phyloP scores from a whole-genome alignment of 2,329 filamentous ascomycete genomes.

The Parastagonospora avenae region DNA sequence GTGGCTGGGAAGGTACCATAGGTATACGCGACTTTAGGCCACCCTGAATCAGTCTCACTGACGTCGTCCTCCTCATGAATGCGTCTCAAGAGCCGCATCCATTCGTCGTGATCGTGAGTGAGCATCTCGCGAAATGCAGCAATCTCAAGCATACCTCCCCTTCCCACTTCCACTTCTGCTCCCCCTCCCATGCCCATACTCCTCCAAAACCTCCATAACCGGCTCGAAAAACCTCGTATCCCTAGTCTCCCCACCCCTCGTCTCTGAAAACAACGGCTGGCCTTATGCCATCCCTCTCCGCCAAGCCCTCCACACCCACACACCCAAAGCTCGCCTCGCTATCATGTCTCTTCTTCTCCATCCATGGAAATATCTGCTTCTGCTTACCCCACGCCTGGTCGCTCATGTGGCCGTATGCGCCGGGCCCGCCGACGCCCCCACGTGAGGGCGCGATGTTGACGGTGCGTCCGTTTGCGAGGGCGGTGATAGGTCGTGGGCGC shows the following conservation, averaged over 20 bases:
- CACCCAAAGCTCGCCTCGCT: conserved; percentile 30
- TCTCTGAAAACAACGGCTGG: conserved; percentile 15
- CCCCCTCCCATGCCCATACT: conserved; percentile 11
- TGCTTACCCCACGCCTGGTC: conserved; percentile 3
- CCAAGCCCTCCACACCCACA: conserved; percentile 15
- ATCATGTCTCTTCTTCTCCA: conserved; percentile 12
- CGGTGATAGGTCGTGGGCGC: conserved; percentile 17
- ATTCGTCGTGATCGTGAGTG: no score
- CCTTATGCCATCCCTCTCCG: background rate
- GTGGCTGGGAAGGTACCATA: no score
- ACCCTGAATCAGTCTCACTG: no score
- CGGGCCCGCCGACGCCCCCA: conserved; percentile 21
- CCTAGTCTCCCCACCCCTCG: background rate
- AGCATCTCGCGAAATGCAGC: background rate
- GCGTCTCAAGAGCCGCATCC: no score
- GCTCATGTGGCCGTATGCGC: background rate
- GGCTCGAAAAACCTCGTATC: conserved; percentile 21
- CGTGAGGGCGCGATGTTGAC: conserved; percentile 18
- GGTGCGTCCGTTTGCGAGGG: background rate
- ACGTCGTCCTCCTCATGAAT: no score
- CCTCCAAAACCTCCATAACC: conserved; percentile 18
- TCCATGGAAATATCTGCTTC: conserved; percentile 1
- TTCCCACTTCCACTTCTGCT: background rate
- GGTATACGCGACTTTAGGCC: no score
- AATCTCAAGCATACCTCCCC: background rate